Percentiles rank a stretch among this genome's conserved stretches.
Evolutionary conservation across 805 yeast species (phyloP).

Genomic region (Debaryomyces hansenii): DNA sequence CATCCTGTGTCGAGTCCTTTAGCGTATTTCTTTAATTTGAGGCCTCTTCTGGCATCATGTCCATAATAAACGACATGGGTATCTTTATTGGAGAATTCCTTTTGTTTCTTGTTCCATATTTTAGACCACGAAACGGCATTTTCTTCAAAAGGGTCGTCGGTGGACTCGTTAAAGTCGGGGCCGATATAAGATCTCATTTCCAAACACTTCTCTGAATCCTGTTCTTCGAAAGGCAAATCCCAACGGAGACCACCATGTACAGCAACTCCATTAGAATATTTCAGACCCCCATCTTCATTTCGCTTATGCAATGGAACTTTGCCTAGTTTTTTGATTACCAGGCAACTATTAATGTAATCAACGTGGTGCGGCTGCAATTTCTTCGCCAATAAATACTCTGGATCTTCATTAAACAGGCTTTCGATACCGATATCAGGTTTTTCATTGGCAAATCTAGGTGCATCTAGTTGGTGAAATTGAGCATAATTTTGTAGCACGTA

Average conservation of each 20-base stretch:
- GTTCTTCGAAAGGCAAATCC: conserved; percentile 56
- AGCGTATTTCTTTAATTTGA: conserved; percentile 61
- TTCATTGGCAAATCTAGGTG: conserved; percentile 24
- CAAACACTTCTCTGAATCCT: conserved; percentile 61
- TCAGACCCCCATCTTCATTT: conserved; percentile 28
- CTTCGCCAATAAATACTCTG: conserved; percentile 49
- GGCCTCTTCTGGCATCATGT: conserved; percentile 82
- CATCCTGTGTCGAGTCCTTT: conserved; percentile 85
- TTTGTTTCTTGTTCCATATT: conserved; percentile 51
- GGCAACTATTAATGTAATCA: conserved; percentile 58
- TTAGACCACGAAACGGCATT: conserved; percentile 56
- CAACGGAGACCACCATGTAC: conserved; percentile 85
- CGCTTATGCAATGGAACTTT: conserved; percentile 47
- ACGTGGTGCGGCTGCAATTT: conserved; percentile 61
- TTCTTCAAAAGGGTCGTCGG: conserved; percentile 43
- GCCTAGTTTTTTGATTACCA: conserved; percentile 64
- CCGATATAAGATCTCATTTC: conserved; percentile 70
- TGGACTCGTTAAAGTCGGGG: conserved; percentile 59
- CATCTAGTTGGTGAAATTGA: conserved; percentile 50
- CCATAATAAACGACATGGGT: conserved; percentile 68
- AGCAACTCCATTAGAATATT: conserved; percentile 46
- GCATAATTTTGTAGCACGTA: conserved; percentile 67
- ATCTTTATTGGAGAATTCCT: conserved; percentile 29
- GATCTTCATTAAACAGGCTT: conserved; percentile 29
- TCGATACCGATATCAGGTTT: not conserved